Evolutionary conservation across 1,139 yeast genomes (phyloP).

Genomic region (Blastobotrys persicus): DNA sequence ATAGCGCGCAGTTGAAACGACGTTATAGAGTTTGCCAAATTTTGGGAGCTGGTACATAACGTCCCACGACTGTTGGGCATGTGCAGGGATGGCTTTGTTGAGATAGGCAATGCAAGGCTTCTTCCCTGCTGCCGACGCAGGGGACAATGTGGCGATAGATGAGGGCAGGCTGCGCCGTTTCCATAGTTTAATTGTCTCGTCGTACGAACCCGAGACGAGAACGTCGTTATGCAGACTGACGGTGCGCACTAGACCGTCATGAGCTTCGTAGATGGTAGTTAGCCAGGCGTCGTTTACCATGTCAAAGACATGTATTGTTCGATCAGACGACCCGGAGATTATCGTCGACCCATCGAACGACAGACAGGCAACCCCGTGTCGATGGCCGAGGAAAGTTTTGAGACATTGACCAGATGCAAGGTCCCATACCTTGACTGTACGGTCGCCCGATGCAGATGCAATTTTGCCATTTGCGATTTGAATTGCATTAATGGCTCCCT

Average conservation of each 20-base stretch:
- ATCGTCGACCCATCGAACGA: constrained; percentile 16
- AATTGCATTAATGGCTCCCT: constrained; percentile 16
- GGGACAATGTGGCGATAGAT: background rate
- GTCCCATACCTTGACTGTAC: constrained; percentile 17
- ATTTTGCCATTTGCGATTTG: constrained; percentile 11
- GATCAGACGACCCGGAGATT: constrained; percentile 15
- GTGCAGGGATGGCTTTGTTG: constrained; percentile 9
- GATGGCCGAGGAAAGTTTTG: constrained; percentile 13
- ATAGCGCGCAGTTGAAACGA: constrained; percentile 14
- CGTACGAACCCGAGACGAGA: constrained; percentile 18
- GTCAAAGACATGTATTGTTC: constrained; percentile 15
- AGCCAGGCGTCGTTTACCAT: constrained; percentile 11
- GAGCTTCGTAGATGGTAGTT: constrained; percentile 17
- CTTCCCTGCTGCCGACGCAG: background rate
- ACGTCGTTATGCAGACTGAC: constrained; percentile 8
- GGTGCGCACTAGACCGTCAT: constrained; percentile 16
- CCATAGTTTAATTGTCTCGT: constrained; percentile 18
- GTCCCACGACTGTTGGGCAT: constrained; percentile 12
- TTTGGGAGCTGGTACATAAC: constrained; percentile 11
- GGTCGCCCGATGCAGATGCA: constrained; percentile 19
- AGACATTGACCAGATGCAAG: constrained; percentile 13
- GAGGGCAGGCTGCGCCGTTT: constrained; percentile 2
- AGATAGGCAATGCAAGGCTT: constrained; percentile 11
- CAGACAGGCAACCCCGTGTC: constrained; percentile 15
- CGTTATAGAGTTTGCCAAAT: constrained; percentile 15